Evolutionary conservation across 441 rosid genomes (phyloP), one percentile per base, ranked within the genome.

Genomic region (Populus trichocarpa): DNA sequence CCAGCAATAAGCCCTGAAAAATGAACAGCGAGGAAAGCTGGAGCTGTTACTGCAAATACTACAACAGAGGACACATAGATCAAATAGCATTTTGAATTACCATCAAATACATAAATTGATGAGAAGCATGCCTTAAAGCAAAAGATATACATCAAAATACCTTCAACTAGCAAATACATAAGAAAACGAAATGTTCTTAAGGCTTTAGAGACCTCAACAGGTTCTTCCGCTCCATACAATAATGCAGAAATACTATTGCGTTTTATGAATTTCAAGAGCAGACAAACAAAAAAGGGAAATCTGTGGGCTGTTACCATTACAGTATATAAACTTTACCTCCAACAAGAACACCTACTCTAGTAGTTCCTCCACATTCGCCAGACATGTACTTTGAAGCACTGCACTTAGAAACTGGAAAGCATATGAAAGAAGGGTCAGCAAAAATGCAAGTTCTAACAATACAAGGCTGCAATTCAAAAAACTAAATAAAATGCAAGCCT

Each of bases 1-100:
- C 96, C 98, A 68, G 86, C 86, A 75, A 89, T 26, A 77, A 89
- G 16, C 76, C 93, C 99, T 93, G 75, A 74, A 65, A 78, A 76
- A 18, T 78, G 66, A 76, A 77, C 33, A 79, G 64, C 22, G 14
- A 11, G 63, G 71, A 53, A 67, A 67, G 66, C 14, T 22, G 66
- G 66, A 63, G 66, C 10, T 63, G 5, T 22, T 10, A 63, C 66
- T 22, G 28, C 28, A 63, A 63, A 23, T 9, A 63, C 66, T 63
- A 10, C 28, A 63, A 11, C 6, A 22, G 66, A 25, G 10, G 13
- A 63, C 7, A 63, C 66, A 10, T 4, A 3, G 66, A 63, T 28
- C 50, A 20, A 70, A 59, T 57, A 26, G 61, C 22, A 14, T 18
- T 46, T 33, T 11, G 12, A 2, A 72, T 57, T 28, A 3, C 36